These are phyloP conservation scores for carrot (Daucus carota) DNA, from an alignment of 129 eudicot genomes.

Conservation along the genomic window DNA sequence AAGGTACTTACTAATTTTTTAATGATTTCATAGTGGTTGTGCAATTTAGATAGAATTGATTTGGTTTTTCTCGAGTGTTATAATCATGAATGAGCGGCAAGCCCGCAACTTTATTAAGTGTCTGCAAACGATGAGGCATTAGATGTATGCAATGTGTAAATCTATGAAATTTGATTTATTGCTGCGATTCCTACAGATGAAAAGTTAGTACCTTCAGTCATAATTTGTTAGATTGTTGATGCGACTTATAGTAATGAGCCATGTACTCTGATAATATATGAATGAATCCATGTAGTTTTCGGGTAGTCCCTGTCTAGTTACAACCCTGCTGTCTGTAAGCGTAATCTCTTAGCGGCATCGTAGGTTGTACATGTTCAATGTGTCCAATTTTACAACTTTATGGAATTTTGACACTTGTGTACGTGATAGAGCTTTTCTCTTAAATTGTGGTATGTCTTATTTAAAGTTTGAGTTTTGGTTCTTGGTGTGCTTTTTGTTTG, in stretches of 20 bases:
- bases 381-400: neutral
- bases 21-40: too few relatives aligned
- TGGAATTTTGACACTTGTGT: neutral
- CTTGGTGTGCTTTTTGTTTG: neutral
- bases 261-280: neutral
- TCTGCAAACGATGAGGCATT: neutral
- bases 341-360: neutral
- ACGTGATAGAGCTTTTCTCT: neutral
- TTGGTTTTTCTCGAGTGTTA: neutral
- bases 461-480: neutral
- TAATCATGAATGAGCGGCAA: neutral
- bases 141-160: neutral
- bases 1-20: constrained; percentile 40
- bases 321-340: neutral
- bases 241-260: neutral
- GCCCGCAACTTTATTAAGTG: too few relatives aligned
- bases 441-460: neutral
- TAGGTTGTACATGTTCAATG: neutral
- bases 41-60: neutral
- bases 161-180: neutral
- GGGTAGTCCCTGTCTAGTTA: neutral
- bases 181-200: neutral
- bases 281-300: too few relatives aligned
- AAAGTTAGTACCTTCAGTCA: neutral
- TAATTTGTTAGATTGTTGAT: neutral